Percentiles rank a stretch among this genome's conserved stretches.
phyloP scores from a whole-genome alignment of 352 stramenopile species.

The Pythium apleroticum region DNA sequence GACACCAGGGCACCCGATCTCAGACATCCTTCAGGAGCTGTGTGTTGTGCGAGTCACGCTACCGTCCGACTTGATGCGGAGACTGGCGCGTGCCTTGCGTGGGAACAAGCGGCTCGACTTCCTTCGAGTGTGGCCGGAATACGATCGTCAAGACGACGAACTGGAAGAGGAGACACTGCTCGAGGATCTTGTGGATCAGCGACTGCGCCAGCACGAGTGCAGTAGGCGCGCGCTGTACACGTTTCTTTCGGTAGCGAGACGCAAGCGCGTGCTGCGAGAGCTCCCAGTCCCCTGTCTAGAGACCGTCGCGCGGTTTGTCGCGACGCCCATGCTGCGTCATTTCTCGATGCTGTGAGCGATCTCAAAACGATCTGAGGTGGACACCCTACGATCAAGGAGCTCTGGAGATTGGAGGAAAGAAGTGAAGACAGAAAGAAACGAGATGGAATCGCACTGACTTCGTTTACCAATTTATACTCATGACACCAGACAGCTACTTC shows the following conservation, averaged over 20 bases:
- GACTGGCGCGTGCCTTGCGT: not conserved
- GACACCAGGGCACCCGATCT: not conserved
- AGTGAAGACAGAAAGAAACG: no score
- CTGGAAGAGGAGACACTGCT: not conserved
- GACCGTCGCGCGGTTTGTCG: not conserved
- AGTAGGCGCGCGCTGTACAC: constrained; percentile 1
- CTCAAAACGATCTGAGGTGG: no score
- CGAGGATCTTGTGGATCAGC: not conserved
- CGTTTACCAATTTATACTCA: no score
- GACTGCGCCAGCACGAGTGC: not conserved
- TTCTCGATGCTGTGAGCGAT: not conserved
- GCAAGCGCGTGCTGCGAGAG: not conserved
- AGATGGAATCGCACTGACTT: no score
- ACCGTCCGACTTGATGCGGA: not conserved
- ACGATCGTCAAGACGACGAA: not conserved
- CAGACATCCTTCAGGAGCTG: not conserved
- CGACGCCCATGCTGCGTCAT: not conserved
- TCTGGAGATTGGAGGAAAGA: no score
- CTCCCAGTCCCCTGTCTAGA: not conserved
- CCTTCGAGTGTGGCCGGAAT: not conserved
- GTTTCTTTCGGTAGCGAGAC: not conserved
- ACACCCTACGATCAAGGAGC: no score
- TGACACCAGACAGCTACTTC: no score
- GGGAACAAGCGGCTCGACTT: not conserved
- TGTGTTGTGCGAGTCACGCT: not conserved